Conservation (phyloP, 2,329 filamentous ascomycete species). For the Arthrobotrys megalospora region DNA sequence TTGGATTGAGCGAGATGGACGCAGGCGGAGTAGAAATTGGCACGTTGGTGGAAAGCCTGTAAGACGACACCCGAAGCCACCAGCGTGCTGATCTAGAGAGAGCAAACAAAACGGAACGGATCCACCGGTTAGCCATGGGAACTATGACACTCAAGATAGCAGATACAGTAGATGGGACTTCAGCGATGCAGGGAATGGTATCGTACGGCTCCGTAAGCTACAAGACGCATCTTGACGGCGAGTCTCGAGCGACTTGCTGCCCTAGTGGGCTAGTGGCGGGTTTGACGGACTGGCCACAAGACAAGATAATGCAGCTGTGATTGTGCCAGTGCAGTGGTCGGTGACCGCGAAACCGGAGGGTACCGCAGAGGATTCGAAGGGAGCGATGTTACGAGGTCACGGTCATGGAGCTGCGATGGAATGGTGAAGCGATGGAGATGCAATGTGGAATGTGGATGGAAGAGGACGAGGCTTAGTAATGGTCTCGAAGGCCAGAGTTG, state of each 20-base stretch:
- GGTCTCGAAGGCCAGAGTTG: conserved; percentile 51
- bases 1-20: conserved; percentile 98
- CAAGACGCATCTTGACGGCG: conserved; percentile 63
- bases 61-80: conserved; percentile 87
- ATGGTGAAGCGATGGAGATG: not conserved
- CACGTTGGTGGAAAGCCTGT: conserved; percentile 92
- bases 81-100: conserved; percentile 79
- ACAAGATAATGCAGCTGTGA: not conserved
- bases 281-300: conserved; percentile 22
- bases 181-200: not conserved
- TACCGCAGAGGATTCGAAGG: conserved; percentile 1
- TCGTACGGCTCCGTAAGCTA: conserved; percentile 64
- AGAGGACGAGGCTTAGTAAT: not conserved
- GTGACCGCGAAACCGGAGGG: not conserved
- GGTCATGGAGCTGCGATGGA: conserved; percentile 2
- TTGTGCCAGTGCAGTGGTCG: not conserved
- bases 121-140: conserved; percentile 32
- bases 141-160: conserved; percentile 52
- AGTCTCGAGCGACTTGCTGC: conserved; percentile 29
- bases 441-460: not conserved
- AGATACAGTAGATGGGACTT: not conserved
- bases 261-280: conserved; percentile 24
- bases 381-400: conserved; percentile 1
- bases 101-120: conserved; percentile 1
- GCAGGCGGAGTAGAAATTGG: conserved; percentile 98